Conservation (phyloP, 352 stramenopile species). For the Pythium aristosporum region DNA sequence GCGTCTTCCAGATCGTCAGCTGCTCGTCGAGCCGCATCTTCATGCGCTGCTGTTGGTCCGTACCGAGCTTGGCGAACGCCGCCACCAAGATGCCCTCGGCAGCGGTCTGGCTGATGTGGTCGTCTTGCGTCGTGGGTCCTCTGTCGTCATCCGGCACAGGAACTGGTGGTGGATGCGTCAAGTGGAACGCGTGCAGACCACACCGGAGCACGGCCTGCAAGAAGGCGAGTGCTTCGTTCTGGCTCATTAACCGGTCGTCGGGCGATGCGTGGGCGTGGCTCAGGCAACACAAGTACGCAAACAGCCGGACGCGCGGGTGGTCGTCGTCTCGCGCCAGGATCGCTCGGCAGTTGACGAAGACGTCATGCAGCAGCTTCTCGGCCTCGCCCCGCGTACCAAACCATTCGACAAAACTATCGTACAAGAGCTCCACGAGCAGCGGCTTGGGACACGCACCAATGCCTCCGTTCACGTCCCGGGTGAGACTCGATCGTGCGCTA, state of each 20-base stretch:
- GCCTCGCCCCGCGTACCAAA: slow-evolving; percentile 73
- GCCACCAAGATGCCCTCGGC: slow-evolving; percentile 47
- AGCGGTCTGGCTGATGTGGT: slow-evolving; percentile 37
- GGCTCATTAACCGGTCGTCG: slow-evolving; percentile 58
- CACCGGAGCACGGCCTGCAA: slow-evolving; percentile 56
- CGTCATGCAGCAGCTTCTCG: slow-evolving; percentile 79
- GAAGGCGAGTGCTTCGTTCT: slow-evolving; percentile 71
- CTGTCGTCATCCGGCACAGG: neutral
- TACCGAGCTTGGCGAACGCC: slow-evolving; percentile 47
- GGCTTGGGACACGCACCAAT: slow-evolving; percentile 55
- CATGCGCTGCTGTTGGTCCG: slow-evolving; percentile 49
- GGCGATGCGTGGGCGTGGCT: slow-evolving; percentile 47
- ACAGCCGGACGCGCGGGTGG: slow-evolving; percentile 44
- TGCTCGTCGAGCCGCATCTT: slow-evolving; percentile 37
- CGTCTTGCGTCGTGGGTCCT: slow-evolving; percentile 9
- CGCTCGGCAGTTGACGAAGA: slow-evolving; percentile 77
- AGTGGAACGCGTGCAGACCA: slow-evolving; percentile 52
- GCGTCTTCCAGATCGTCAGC: slow-evolving; percentile 27
- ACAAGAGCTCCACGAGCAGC: slow-evolving; percentile 71
- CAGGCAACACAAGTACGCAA: slow-evolving; percentile 75
- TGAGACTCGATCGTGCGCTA: neutral
- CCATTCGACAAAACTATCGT: slow-evolving; percentile 69
- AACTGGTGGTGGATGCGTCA: slow-evolving; percentile 38
- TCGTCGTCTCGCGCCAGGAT: slow-evolving; percentile 24
- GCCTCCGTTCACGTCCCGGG: slow-evolving; percentile 44